phyloP scores from a whole-genome alignment of 371 early-diverging fungal species.

The Edhazardia aedis region DNA sequence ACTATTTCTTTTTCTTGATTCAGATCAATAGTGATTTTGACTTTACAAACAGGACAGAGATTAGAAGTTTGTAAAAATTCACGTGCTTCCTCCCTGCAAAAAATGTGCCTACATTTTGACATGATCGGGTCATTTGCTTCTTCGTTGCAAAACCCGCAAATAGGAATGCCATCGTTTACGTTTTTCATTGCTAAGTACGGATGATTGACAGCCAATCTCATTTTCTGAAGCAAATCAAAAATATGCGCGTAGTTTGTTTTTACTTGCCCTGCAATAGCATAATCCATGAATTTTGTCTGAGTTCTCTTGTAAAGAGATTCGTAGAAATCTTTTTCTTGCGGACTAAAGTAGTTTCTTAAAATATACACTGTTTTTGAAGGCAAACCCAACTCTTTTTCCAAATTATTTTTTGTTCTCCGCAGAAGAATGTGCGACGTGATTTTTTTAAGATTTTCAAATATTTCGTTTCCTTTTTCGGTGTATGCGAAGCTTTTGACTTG shows the following conservation, averaged over 20 bases:
- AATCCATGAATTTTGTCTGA: slow-evolving; percentile 52
- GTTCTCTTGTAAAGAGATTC: slow-evolving; percentile 57
- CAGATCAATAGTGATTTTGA: slow-evolving; percentile 57
- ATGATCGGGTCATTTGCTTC: slow-evolving; percentile 63
- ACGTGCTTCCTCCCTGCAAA: slow-evolving; percentile 51
- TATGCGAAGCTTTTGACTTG: slow-evolving; percentile 60
- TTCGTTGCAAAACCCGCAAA: slow-evolving; percentile 71
- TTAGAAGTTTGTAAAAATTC: slow-evolving; percentile 29
- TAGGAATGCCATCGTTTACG: slow-evolving; percentile 48
- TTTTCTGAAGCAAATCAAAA: slow-evolving; percentile 47
- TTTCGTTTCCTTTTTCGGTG: slow-evolving; percentile 50
- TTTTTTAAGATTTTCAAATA: slow-evolving; percentile 55
- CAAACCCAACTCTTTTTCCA: slow-evolving; percentile 66
- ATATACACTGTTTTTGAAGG: slow-evolving; percentile 62
- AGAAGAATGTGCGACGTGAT: slow-evolving; percentile 70
- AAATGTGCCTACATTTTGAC: slow-evolving; percentile 68
- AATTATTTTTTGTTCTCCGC: slow-evolving; percentile 65
- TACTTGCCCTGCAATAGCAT: slow-evolving; percentile 60
- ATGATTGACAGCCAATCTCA: slow-evolving; percentile 59
- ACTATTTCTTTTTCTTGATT: slow-evolving; percentile 48
- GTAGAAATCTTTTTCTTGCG: slow-evolving; percentile 74
- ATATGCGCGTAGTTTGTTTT: slow-evolving; percentile 76
- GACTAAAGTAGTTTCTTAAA: slow-evolving; percentile 60
- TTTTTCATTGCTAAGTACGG: slow-evolving; percentile 53
- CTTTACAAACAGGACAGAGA: slow-evolving; percentile 64